Evolutionary conservation across 768 basidiomycete genomes (phyloP), one percentile per base, ranked within the genome.

Genomic region (Phylloporus sp.): DNA sequence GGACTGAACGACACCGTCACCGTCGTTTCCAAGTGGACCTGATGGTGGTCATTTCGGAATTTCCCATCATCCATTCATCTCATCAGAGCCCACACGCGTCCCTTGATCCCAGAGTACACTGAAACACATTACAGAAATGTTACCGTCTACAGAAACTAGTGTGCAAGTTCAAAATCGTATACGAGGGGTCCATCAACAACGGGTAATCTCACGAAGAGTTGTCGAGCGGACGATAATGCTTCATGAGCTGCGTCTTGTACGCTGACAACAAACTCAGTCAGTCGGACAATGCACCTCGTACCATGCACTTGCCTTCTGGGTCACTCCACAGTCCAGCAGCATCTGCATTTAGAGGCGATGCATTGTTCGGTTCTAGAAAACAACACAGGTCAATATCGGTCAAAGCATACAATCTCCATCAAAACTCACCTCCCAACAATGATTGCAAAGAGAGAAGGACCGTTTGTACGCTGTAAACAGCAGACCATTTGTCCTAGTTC

Each of bases 391-490:
- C 26, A 49, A 18, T 47, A 36, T 47, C 16, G 12, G 27, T 24
- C 31, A 50, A 18, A 45, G 15, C 34, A n/a, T 16, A n/a, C 43
- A 6, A 40, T 43, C 32, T 41, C 24, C 18, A 44, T 36, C 7
- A 12, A 2, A n/a, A 70, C 80, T 34, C 60, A 91, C 91, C 91
- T 59, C 92, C 92, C 42, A 95, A 78, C 32, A 95, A 73, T 10
- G 88, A 91, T 64, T 95, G 93, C 50, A 95, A 69, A 12, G 92
- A 94, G 9, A 95, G 72, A 18, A 95, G 78, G 36, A 95, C 88
- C 0, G 91, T 93, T 58, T 92, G 89, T 31, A 94, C 92, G 53
- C 88, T 91, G 68, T 95, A 92, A 2, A 94, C 87, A 7, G 93
- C 91, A 4, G 89, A 91, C 93, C 92, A 95, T 64, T 93, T 90